These are phyloP conservation scores for Amesomyces nigricolor DNA, from an alignment of 2,329 filamentous ascomycete species.

Conservation along the genomic window DNA sequence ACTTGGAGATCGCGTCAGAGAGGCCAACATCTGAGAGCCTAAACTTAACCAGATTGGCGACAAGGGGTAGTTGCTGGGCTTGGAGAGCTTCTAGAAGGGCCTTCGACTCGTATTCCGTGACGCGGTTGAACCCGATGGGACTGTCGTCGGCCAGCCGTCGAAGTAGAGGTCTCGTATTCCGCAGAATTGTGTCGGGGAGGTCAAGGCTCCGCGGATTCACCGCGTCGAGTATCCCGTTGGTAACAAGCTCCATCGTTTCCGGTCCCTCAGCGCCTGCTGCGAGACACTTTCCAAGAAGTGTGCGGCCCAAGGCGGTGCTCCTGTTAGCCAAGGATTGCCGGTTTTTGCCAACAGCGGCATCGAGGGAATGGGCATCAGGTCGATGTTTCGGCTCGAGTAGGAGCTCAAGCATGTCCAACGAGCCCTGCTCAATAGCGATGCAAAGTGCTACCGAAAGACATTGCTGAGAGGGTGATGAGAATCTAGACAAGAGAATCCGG, in stretches of 20 bases:
- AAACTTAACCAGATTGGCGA: constrained; percentile 23
- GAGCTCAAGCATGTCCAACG: constrained; percentile 19
- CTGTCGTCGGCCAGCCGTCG: not conserved
- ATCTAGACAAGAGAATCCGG: constrained; percentile 21
- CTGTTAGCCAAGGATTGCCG: constrained; percentile 14
- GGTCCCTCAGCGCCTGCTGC: constrained; percentile 23
- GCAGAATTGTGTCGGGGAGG: constrained; percentile 24
- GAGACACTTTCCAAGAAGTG: constrained; percentile 26
- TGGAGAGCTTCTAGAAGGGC: constrained; percentile 23
- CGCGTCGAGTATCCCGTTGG: constrained; percentile 24
- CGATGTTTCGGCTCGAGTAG: constrained; percentile 21
- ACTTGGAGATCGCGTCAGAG: constrained; percentile 20
- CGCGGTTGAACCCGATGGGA: too few relatives aligned
- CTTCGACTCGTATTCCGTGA: too few relatives aligned
- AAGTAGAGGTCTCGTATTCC: constrained; percentile 23
- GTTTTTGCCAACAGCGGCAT: constrained; percentile 23
- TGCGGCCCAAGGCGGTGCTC: constrained; percentile 7
- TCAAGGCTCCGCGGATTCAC: constrained; percentile 17
- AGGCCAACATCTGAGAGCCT: constrained; percentile 21
- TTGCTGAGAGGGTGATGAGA: constrained; percentile 24
- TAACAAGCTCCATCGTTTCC: constrained; percentile 22
- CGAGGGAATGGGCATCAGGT: constrained; percentile 26
- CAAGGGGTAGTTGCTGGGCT: constrained; percentile 17
- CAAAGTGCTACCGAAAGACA: constrained; percentile 25
- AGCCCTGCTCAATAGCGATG: constrained; percentile 26